Evolutionary conservation across 345 rosid genomes (phyloP).

Genomic region (Salix udensis): DNA sequence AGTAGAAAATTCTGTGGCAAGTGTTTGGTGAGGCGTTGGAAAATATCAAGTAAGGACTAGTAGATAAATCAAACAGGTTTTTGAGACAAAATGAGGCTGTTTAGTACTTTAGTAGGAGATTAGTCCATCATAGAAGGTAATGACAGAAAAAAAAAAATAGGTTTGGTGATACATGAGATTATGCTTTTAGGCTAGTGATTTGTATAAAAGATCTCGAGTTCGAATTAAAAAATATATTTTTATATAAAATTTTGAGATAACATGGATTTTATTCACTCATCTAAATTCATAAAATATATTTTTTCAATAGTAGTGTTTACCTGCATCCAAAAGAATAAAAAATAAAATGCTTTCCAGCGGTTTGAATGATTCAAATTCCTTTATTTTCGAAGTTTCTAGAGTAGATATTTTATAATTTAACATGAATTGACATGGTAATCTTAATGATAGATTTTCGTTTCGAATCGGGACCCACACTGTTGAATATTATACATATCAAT

Average conservation of each 20-base stretch:
- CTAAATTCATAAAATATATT: too few relatives aligned
- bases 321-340: too few relatives aligned
- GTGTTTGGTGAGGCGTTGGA: background rate
- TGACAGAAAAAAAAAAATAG: background rate
- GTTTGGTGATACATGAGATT: background rate
- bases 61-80: background rate
- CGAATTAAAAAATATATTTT: accelerated
- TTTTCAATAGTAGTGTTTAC: too few relatives aligned
- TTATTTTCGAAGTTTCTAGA: background rate
- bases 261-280: accelerated
- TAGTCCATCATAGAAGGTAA: background rate
- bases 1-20: background rate
- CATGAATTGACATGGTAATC: background rate
- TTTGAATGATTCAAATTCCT: background rate
- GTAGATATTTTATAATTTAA: background rate
- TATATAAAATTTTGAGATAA: too few relatives aligned
- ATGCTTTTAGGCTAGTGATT: background rate
- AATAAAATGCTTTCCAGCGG: background rate
- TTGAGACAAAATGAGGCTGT: background rate
- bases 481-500: too few relatives aligned
- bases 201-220: too few relatives aligned
- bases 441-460: background rate
- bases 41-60: background rate
- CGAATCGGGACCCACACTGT: too few relatives aligned
- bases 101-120: background rate